These are phyloP conservation scores for Caloboletus inedulis DNA, from an alignment of 1,284 basidiomycete species.

Conservation along the genomic window DNA sequence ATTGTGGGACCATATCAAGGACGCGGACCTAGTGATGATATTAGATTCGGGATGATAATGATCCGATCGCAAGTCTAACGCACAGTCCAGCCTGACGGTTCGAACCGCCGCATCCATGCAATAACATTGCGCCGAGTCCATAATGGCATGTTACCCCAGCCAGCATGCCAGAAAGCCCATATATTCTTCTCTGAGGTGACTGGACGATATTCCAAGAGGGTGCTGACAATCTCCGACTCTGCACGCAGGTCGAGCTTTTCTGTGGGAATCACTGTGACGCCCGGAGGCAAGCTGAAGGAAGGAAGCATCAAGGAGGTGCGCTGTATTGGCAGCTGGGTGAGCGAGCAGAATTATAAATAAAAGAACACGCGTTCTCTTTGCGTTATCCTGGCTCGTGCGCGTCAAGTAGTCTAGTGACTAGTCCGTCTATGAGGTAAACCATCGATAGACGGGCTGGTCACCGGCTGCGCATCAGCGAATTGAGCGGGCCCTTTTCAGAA, in stretches of 20 bases:
- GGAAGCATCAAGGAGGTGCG: no score
- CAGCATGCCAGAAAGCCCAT: conserved; percentile 8
- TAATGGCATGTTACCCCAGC: conserved; percentile 5
- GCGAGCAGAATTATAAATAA: no score
- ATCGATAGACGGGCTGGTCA: no score
- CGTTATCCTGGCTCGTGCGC: no score
- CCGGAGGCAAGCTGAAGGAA: not conserved
- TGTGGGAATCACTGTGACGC: not conserved
- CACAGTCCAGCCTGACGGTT: conserved; percentile 9
- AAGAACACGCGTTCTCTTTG: no score
- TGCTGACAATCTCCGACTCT: not conserved
- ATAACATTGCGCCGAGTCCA: conserved; percentile 9
- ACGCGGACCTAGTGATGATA: conserved; percentile 1
- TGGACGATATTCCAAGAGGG: not conserved
- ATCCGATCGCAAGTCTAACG: not conserved
- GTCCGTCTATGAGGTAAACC: no score
- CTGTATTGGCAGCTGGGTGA: no score
- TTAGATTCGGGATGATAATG: not conserved
- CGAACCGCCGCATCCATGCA: conserved; percentile 11
- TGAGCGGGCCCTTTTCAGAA: no score
- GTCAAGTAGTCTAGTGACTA: no score
- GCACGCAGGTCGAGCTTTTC: conserved; percentile 2
- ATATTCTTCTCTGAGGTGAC: conserved; percentile 9
- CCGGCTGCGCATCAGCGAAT: no score
- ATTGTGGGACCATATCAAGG: conserved; percentile 3